Base-by-base conservation (phyloP, 768 basidiomycete species). In the Filobasidium floriforme region DNA sequence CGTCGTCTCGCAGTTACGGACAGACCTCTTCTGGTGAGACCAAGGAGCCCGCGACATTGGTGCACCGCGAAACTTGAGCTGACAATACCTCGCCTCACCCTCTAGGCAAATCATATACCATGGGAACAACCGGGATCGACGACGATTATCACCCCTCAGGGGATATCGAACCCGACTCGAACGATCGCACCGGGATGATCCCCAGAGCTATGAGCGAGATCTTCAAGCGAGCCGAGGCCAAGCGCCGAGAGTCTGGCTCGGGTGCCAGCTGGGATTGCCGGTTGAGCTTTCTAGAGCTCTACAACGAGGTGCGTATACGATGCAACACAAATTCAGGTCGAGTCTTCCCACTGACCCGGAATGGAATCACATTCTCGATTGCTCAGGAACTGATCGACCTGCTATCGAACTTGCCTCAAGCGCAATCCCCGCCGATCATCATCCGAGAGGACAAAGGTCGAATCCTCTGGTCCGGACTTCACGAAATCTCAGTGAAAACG, bases 371-470 rank as follows among this genome's bases (percentile, higher is more conserved):
- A n/a, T n/a, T 37, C 9, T 4, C 32, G 32, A 37, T 37, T 37
- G 32, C n/a, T 37, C 4, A 72, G 81, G 96, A 99, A 80, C 85
- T 99, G 61, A 90, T 98, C 77, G 96, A 99, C 82, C 83, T 99
- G 61, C 83, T 99, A 61, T 86, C 86, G 63, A 81, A 86, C 73
- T 87, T 89, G 66, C 88, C 90, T 64, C 78, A 87, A 65, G 86
- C 91, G 59, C 89, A 91, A 73, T 90, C 67, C 14, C 66, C 70
- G 12, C 59, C 70, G 1, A 62, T 99, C 15, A 88, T 92, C 76
- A 98, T 99, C 76, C 83, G 96, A 68, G 96, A 99, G 81, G 93
- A 94, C 78, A 89, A 91, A 69, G 96, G 94, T 10, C 87, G 89
- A 71, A 99, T 99, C 71, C 89, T 97, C 64, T 98, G 94, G 92